Base-by-base conservation (phyloP, 2,329 filamentous ascomycete species). In the Aspergillus puulaauensis region DNA sequence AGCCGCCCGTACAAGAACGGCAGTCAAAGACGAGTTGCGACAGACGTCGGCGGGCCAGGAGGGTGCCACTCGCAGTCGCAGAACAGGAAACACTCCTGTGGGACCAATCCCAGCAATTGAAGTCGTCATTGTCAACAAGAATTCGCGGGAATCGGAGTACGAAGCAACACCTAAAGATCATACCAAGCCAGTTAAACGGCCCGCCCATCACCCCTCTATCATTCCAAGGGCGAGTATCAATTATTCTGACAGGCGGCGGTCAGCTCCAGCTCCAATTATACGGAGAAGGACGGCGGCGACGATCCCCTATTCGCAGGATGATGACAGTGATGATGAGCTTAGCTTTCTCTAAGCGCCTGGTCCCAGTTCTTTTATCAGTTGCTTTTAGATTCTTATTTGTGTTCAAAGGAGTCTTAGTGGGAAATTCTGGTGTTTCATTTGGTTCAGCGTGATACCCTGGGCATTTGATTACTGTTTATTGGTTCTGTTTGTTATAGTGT, bases 291-390 rank as follows among this genome's bases (percentile, higher is more conserved):
- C 52, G 9, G 56, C 64, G 39, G 60, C 56, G 12, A 56, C 64
- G n/a, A 66, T 71, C 43, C 64, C 71, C 12, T 69, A 61, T 45
- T 68, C 67, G 1, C 58, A 67, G 19, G 69, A 71, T 21, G 69
- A 68, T 7, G 67, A 69, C 23, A 75, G 72, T 43, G 71, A 75
- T n/a, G 73, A 75, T 52, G 73, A 75, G 60, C 64, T 75, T 19
- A 74, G 71, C 61, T 75, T 73, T 61, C 53, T 75, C 7, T 73
- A 52, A 62, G 19, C 33, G 21, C 27, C 35, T 31, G 3, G 5
- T 15, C 33, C 5, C 8, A 6, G 40, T 17, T 39, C 7, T 44
- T 43, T 31, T 40, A 48, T 17, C 14, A 27, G 24, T 19, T 23
- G 15, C 15, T 33, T 47, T 58, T 44, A 12, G 14, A 47, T 54